Percentiles rank a stretch among this genome's conserved stretches.
These are phyloP conservation scores for Furcasterigmium sp. DNA, from an alignment of 2,329 filamentous ascomycete species.

Conservation along the genomic window DNA sequence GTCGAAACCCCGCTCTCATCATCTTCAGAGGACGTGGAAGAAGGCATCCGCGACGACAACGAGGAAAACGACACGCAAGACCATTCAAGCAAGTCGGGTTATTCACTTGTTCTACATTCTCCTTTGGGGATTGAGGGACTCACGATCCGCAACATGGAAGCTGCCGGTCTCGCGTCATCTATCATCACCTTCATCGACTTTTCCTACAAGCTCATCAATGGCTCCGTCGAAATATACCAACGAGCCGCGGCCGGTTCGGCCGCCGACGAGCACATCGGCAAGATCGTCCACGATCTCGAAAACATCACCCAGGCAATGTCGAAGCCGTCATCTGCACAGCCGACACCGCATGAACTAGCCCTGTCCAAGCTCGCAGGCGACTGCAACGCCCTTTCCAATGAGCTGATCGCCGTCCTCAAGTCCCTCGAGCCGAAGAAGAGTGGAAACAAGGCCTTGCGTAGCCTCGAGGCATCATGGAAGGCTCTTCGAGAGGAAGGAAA, in stretches of 20 bases:
- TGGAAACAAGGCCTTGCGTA: not conserved
- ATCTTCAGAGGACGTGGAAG: no score
- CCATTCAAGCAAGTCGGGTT: no score
- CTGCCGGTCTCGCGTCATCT: constrained; percentile 1
- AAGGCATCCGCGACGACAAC: no score
- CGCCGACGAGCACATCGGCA: constrained; percentile 9
- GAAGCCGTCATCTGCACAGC: not conserved
- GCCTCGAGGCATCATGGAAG: not conserved
- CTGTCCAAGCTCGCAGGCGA: not conserved
- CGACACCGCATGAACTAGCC: not conserved
- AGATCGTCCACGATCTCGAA: constrained; percentile 4
- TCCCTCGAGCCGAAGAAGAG: not conserved
- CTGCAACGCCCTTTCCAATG: not conserved
- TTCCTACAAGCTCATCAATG: not conserved
- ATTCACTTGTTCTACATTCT: no score
- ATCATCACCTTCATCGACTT: constrained; percentile 2
- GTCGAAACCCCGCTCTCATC: no score
- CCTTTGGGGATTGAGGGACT: not conserved
- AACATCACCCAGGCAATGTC: constrained; percentile 1
- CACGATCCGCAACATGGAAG: not conserved
- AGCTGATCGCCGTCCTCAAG: not conserved
- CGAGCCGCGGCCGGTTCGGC: not conserved
- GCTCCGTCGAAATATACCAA: not conserved
- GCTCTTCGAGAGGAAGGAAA: not conserved
- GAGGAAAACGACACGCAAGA: no score